phyloP scores from a whole-genome alignment of 768 basidiomycete genomes.

The Macrolepiota dolichaula region DNA sequence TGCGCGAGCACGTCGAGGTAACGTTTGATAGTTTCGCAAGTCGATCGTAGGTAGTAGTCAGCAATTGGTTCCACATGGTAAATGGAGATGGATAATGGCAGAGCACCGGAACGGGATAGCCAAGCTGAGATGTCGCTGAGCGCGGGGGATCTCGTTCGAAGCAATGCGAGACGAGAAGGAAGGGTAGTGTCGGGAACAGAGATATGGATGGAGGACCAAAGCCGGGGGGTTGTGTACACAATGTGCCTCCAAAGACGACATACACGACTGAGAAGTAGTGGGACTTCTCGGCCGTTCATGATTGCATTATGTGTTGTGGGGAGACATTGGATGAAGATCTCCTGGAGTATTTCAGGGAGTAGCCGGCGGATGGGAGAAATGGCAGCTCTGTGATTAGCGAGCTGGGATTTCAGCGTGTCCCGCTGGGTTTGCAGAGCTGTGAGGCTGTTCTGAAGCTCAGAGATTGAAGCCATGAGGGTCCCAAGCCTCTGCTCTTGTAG shows the following conservation, averaged over 20 bases:
- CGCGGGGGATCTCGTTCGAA: neutral
- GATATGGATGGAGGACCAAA: constrained; percentile 20
- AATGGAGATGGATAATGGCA: neutral
- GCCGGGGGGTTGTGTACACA: constrained; percentile 11
- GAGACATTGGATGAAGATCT: constrained; percentile 18
- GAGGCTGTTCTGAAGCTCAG: neutral
- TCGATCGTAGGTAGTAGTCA: too few relatives aligned
- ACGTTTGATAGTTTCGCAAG: neutral
- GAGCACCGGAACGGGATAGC: neutral
- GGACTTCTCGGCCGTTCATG: constrained; percentile 11
- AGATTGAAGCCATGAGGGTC: neutral
- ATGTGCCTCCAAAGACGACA: constrained; percentile 18
- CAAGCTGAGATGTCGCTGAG: neutral
- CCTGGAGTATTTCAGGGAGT: constrained; percentile 18
- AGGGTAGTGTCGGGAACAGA: constrained; percentile 1
- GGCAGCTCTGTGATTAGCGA: neutral
- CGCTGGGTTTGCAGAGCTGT: neutral
- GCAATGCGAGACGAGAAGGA: neutral
- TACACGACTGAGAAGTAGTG: constrained; percentile 15
- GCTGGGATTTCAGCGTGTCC: neutral
- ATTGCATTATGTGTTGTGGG: constrained; percentile 11
- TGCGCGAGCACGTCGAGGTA: neutral
- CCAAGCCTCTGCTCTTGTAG: neutral
- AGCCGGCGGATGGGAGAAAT: constrained; percentile 14
- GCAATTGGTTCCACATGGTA: neutral